Evolutionary conservation across 2,329 filamentous ascomycete genomes (phyloP), one percentile per base, ranked within the genome.

Genomic region (Colletotrichum limetticola): DNA sequence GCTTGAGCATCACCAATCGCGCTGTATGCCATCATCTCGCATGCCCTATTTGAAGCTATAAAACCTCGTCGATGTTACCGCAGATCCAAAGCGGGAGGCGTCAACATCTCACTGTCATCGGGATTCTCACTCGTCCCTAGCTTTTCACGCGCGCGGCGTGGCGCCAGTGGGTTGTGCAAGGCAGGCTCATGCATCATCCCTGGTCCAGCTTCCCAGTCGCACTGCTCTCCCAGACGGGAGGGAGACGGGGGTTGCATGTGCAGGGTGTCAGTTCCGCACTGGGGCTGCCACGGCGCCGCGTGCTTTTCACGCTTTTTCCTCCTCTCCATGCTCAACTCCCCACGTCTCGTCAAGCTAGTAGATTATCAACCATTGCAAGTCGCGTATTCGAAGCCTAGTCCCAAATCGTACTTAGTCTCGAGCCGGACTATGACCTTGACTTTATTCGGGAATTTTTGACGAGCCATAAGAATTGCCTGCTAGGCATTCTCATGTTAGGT

Each of bases 361-460:
- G 11, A 16, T 16, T 19, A 46, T 56, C 56, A 46, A 66, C 49
- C 35, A 68, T n/a, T 49, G 35, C 57, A 46, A 35, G 32, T 52
- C 58, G 11, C 24, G 14, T 37, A n/a, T 22, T 35, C 22, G 19
- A 53, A 22, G 55, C 11, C 72, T 75, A 74, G 52, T 62, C 74
- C 60, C 22, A 55, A 75, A 67, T n/a, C 14, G 59, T 55, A 66
- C 63, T 75, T 65, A 74, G 28, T 19, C 58, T 42, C 35, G 42
- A 30, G 53, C 14, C 57, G 49, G 59, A 30, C 35, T 28, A 63
- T 37, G 88, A 89, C 76, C 74, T 74, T 74, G 58, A 46, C 76
- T 75, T 42, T 60, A 64, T 76, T 65, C 61, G 74, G 74, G 61
- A 75, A 75, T 71, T 72, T 75, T 76, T 76, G 67, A 72, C 74